These are phyloP conservation scores for Cardamine resedifolia DNA, from an alignment of 345 rosid genomes.

Conservation along the genomic window DNA sequence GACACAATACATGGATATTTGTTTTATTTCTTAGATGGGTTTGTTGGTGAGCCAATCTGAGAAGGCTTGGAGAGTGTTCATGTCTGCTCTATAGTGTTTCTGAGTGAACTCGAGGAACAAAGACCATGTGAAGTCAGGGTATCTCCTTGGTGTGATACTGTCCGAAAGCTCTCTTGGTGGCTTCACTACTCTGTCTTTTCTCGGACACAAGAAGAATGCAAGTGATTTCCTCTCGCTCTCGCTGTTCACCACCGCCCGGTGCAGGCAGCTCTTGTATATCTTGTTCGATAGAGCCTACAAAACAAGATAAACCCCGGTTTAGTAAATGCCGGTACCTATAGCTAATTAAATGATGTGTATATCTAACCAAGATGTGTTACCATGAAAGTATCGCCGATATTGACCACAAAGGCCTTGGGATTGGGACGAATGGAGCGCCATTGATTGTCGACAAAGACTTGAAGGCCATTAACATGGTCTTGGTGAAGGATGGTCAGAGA, in stretches of 20 bases:
- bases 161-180: conserved; percentile 78
- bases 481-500: conserved; percentile 98
- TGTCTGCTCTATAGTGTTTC: conserved; percentile 87
- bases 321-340: background rate
- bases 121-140: conserved; percentile 91
- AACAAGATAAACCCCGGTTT: background rate
- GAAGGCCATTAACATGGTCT: conserved; percentile 94
- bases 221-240: conserved; percentile 80
- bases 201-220: conserved; percentile 92
- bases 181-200: conserved; percentile 66
- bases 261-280: conserved; percentile 86
- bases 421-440: conserved; percentile 87
- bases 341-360: background rate
- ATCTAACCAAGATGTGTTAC: conserved; percentile 41
- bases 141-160: conserved; percentile 50
- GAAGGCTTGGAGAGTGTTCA: conserved; percentile 75
- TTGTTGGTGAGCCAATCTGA: conserved; percentile 49
- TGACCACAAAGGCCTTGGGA: conserved; percentile 79
- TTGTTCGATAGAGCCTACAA: conserved; percentile 86
- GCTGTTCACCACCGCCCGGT: conserved; percentile 91
- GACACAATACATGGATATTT: background rate
- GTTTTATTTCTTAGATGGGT: conserved; percentile 6
- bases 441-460: conserved; percentile 76
- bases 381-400: conserved; percentile 99
- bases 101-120: conserved; percentile 79